phyloP scores from a whole-genome alignment of 1,139 yeast species.

The Nakaseomyces uthaithaninus region DNA sequence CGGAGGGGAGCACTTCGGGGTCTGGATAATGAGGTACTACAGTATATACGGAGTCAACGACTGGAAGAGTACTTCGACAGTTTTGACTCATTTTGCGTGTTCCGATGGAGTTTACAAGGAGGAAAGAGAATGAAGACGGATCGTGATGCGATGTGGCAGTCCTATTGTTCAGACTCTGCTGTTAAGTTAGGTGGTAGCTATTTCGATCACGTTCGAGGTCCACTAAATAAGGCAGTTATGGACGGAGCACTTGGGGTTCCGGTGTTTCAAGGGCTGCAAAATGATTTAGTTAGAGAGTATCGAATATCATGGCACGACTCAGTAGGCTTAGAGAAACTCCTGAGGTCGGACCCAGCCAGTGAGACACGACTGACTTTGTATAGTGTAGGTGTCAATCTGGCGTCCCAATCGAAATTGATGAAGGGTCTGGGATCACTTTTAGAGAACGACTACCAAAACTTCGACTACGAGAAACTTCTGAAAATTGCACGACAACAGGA shows the following conservation, averaged over 20 bases:
- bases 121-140: neutral
- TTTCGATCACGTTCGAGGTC: neutral
- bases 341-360: neutral
- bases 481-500: constrained; percentile 18
- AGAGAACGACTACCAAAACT: constrained; percentile 17
- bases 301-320: constrained; percentile 1
- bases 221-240: neutral
- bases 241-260: no score
- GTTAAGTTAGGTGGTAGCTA: neutral
- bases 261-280: no score
- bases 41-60: neutral
- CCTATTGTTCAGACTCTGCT: neutral
- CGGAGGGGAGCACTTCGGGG: no score
- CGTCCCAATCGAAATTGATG: neutral
- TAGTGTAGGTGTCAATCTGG: constrained; percentile 8
- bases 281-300: no score
- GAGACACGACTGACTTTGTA: neutral
- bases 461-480: constrained; percentile 23
- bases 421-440: constrained; percentile 18
- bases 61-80: constrained; percentile 4
- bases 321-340: neutral
- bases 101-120: neutral
- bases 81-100: constrained; percentile 8
- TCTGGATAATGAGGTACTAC: neutral
- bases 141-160: neutral